Evolutionary conservation across 2,329 filamentous ascomycete genomes (phyloP), one percentile per base, ranked within the genome.

Genomic region (Hymenoscyphus scutula): DNA sequence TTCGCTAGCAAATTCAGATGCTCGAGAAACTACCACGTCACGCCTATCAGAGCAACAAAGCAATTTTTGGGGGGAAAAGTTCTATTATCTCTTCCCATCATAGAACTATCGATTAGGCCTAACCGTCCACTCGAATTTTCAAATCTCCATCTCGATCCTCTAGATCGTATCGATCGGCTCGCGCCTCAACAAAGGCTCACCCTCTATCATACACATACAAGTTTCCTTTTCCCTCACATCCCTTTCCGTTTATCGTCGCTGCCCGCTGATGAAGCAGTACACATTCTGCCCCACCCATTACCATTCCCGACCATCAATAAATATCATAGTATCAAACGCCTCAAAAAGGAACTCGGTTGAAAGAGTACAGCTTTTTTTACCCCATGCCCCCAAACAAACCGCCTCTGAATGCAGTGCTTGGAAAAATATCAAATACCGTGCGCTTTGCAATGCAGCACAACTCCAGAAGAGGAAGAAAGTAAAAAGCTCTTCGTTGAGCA

Each of bases 291-390:
- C 15, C 23, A 19, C 7, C 34, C 38, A 61, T 61, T 57, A 61
- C 38, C 53, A 41, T 17, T 37, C 38, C 17, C 34, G 17, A 45
- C 38, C 34, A 27, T 37, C 58, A 62, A 53, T 58, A 67, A 65
- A 66, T 48, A 34, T 56, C 23, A 61, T 41, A 59, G 10, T 29
- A 61, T 64, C 60, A 60, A 68, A 70, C 64, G 62, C 64, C 64
- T 32, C 54, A 65, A 67, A 58, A 55, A 27, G 53, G 38, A 64
- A 69, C 69, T 71, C 68, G 65, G 68, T 72, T 73, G 69, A 72
- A 69, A 70, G 70, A 72, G 71, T 71, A 72, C 69, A 70, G 30
- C 60, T 67, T 64, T 70, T 70, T 69, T 51, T 62, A 30, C 34
- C 56, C 23, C 48, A n/a, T 57, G 32, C 60, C 55, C 64, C 58